Evolutionary conservation across 2,329 filamentous ascomycete genomes (phyloP).

Genomic region (Sclerotinia borealis): DNA sequence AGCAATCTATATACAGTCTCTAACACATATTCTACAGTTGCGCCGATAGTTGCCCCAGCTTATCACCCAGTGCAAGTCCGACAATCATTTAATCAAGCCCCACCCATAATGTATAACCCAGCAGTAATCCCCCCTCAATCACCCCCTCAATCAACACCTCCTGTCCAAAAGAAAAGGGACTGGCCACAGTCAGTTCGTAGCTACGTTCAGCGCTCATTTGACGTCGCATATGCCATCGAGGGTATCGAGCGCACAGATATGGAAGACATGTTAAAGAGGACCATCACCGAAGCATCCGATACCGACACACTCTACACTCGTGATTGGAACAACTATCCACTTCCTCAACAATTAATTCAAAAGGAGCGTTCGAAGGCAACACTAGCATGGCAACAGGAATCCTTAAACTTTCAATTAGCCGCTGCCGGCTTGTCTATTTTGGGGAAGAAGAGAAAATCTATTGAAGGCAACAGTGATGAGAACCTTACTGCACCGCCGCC

Average conservation of each 20-base stretch:
- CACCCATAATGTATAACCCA: slow-evolving; percentile 31
- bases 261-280: slow-evolving; percentile 75
- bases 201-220: slow-evolving; percentile 88
- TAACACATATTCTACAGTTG: slow-evolving; percentile 26
- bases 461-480: slow-evolving; percentile 50
- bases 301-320: slow-evolving; percentile 62
- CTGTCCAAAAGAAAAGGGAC: slow-evolving; percentile 52
- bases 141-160: slow-evolving; percentile 27
- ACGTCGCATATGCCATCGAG: slow-evolving; percentile 60
- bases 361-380: slow-evolving; percentile 55
- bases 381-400: slow-evolving; percentile 27
- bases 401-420: slow-evolving; percentile 23
- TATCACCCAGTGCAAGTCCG: slow-evolving; percentile 42
- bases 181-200: slow-evolving; percentile 78
- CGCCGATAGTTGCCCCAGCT: slow-evolving; percentile 34
- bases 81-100: slow-evolving; percentile 31
- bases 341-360: slow-evolving; percentile 75
- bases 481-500: slow-evolving; percentile 50
- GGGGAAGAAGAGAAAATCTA: slow-evolving; percentile 75
- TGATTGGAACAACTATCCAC: slow-evolving; percentile 76
- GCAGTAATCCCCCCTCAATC: slow-evolving; percentile 23
- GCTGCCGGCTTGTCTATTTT: slow-evolving; percentile 20
- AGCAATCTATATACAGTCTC: neutral
- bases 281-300: slow-evolving; percentile 78
- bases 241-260: slow-evolving; percentile 63